phyloP scores from a whole-genome alignment of 2,329 filamentous ascomycete genomes.

The Lasiodiplodia gonubiensis region DNA sequence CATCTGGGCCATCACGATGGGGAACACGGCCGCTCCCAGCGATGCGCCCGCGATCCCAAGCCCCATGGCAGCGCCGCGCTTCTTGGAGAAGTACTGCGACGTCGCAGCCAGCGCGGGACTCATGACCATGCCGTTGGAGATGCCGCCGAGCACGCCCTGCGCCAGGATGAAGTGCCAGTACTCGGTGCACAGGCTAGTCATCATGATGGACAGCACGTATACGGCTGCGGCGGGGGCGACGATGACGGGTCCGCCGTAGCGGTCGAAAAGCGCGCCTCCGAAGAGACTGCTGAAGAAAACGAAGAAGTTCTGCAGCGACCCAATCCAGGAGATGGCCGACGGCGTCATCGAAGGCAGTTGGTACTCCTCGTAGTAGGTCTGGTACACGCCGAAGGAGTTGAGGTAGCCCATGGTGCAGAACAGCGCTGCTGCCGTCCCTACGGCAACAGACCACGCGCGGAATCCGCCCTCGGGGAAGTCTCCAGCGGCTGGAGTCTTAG shows the following conservation, averaged over 20 bases:
- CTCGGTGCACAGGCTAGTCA: slow-evolving; percentile 59
- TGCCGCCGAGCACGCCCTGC: slow-evolving; percentile 55
- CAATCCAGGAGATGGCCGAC: slow-evolving; percentile 57
- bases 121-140: slow-evolving; percentile 54
- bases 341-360: slow-evolving; percentile 48
- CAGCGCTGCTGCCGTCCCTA: neutral
- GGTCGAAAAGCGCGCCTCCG: slow-evolving; percentile 14
- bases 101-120: slow-evolving; percentile 54
- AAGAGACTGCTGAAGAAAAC: slow-evolving; percentile 34
- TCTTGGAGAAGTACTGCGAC: slow-evolving; percentile 54
- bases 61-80: slow-evolving; percentile 52
- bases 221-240: slow-evolving; percentile 1
- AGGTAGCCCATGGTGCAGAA: slow-evolving; percentile 16
- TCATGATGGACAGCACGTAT: slow-evolving; percentile 57
- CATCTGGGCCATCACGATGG: slow-evolving; percentile 56
- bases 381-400: slow-evolving; percentile 42
- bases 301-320: slow-evolving; percentile 54
- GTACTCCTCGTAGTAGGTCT: slow-evolving; percentile 54
- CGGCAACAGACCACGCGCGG: slow-evolving; percentile 10
- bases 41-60: slow-evolving; percentile 52
- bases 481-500: neutral
- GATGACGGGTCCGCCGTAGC: neutral
- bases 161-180: slow-evolving; percentile 58
- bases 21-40: slow-evolving; percentile 63
- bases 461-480: slow-evolving; percentile 13